Evolutionary conservation across 306 rosid species (phyloP), one percentile per base, ranked within the genome.

Genomic region (Malus asiatica): DNA sequence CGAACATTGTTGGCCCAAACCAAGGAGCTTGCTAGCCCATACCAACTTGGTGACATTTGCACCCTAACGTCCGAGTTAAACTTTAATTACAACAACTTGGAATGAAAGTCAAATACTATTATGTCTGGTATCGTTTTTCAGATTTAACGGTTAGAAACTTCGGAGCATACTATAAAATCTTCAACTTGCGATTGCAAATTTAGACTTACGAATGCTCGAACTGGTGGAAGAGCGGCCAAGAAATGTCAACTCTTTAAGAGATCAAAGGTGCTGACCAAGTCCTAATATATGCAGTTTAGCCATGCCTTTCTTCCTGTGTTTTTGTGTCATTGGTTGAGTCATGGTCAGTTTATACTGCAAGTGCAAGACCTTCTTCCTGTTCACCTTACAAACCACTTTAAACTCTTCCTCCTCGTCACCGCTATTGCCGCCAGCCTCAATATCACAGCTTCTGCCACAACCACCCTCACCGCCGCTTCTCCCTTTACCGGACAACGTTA

Each of bases 291-390:
- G 40, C 86, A 40, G 1, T 83, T 69, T 2, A 9, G 53, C 58
- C 73, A 60, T 29, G 74, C 77, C 70, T 66, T 79, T 52, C 79
- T 72, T 66, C 75, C 77, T 27, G 71, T 87, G 16, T 77, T 87
- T 67, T 82, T 86, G 42, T 33, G 63, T 83, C 11, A 74, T 87
- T 19, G 91, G 90, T 32, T 57, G 88, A 38, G 60, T 88, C 48
- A 73, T 84, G 27, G 3, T 86, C 40, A 77, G 81, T 66, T 52
- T 87, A 11, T 76, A 78, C 79, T 57, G 42, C 18, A 84, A 69
- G 66, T 57, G 42, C n/a, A 84, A 69, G 62, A 77, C 67, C 77
- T 73, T 80, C 68, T 70, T 79, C 65, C 30, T 76, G 3, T 73
- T 82, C 45, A 44, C 44, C 9, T 20, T 77, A 2, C 76, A 72